Percentiles rank a stretch among this genome's conserved stretches.
phyloP scores from a whole-genome alignment of 306 rosid genomes.

The Notholithocarpus densiflorus region DNA sequence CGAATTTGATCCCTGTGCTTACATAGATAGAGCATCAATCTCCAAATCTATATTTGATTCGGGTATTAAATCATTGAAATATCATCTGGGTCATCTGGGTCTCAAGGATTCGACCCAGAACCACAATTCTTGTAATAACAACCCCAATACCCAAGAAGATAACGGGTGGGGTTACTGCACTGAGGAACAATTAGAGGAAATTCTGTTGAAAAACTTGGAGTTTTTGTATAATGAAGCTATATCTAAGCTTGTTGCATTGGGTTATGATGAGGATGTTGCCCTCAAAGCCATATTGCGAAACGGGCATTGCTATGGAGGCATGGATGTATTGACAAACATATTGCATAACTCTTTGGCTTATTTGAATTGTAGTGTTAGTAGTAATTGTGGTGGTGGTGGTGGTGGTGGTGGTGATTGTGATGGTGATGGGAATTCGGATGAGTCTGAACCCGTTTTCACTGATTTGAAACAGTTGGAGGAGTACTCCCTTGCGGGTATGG shows the following conservation, averaged over 20 bases:
- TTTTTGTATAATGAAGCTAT: slow-evolving; percentile 62
- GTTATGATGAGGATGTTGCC: slow-evolving; percentile 71
- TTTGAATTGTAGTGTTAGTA: slow-evolving; percentile 44
- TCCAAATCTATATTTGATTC: slow-evolving; percentile 72
- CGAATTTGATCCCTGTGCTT: slow-evolving; percentile 44
- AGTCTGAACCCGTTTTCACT: slow-evolving; percentile 54
- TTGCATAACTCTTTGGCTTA: slow-evolving; percentile 68
- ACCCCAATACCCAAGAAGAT: slow-evolving; percentile 44
- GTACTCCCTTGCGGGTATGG: slow-evolving; percentile 80
- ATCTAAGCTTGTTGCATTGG: slow-evolving; percentile 74
- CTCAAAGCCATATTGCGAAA: slow-evolving; percentile 63
- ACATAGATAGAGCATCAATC: slow-evolving; percentile 50
- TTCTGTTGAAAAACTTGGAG: slow-evolving; percentile 69
- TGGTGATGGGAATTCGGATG: slow-evolving; percentile 46
- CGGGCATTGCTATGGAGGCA: slow-evolving; percentile 84
- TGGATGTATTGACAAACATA: slow-evolving; percentile 76
- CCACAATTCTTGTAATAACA: slow-evolving; percentile 20
- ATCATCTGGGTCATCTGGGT: slow-evolving; percentile 35
- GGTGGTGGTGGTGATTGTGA: not conserved
- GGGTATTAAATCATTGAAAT: slow-evolving; percentile 54
- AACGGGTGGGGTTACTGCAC: slow-evolving; percentile 88
- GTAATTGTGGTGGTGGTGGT: not conserved
- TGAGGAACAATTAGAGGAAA: slow-evolving; percentile 87
- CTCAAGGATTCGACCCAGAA: slow-evolving; percentile 31
- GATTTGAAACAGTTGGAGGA: slow-evolving; percentile 87